These are phyloP conservation scores for Apodospora peruviana DNA, from an alignment of 495 filamentous ascomycete species.

Conservation along the genomic window DNA sequence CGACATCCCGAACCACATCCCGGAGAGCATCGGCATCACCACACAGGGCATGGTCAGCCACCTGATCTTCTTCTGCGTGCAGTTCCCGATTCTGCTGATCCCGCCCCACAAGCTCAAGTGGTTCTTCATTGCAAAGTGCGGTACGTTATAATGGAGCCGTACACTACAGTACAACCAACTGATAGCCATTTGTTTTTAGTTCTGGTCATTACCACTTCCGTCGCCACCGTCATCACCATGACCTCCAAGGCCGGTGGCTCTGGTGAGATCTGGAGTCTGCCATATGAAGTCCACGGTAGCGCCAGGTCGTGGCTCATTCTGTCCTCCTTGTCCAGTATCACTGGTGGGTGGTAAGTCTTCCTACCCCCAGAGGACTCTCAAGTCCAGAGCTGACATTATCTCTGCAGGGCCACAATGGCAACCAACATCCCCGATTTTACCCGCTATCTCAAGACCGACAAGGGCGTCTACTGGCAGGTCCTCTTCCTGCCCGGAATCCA, in stretches of 20 bases:
- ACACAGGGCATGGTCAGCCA: conserved; percentile 44
- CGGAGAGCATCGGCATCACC: conserved; percentile 43
- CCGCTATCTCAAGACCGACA: conserved; percentile 47
- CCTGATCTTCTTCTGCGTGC: conserved; percentile 43
- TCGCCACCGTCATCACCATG: conserved; percentile 41
- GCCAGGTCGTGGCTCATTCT: conserved; percentile 26
- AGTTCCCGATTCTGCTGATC: conserved; percentile 45
- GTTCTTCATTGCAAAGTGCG: conserved; percentile 46
- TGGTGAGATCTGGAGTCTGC: conserved; percentile 41
- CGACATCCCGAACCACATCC: conserved; percentile 44
- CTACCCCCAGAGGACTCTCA: background rate
- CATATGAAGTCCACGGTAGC: conserved; percentile 20
- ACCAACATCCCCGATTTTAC: conserved; percentile 56
- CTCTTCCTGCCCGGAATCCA: conserved; percentile 52
- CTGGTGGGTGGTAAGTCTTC: conserved; percentile 18
- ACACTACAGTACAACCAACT: too few species aligned
- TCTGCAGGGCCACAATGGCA: conserved; percentile 23
- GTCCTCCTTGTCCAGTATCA: conserved; percentile 25
- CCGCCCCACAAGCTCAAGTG: conserved; percentile 45
- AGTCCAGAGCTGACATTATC: conserved; percentile 10
- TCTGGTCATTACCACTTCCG: conserved; percentile 31
- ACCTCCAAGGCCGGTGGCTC: conserved; percentile 38
- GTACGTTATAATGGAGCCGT: conserved; percentile 15
- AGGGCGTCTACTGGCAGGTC: conserved; percentile 51
- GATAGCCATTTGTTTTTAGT: too few species aligned